Base-by-base conservation (phyloP, 768 basidiomycete genomes). In the Chlorophyllum brunneum region DNA sequence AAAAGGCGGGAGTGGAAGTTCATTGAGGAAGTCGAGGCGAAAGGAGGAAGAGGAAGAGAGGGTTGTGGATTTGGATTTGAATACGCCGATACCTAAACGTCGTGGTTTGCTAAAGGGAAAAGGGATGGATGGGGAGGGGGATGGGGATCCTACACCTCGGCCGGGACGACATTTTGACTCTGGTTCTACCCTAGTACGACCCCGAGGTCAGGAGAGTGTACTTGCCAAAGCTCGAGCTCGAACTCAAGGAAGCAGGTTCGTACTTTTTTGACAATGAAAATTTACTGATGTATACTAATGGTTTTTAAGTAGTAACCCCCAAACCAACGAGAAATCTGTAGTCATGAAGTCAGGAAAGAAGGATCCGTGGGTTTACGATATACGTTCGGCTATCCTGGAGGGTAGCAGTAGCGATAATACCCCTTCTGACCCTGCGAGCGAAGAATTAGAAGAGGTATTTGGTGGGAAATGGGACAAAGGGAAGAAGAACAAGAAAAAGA, bases 51-150 rank as follows among this genome's bases (percentile, higher is more conserved):
- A 22, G 10, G 20, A 40, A 29, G 38, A 20, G 23, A 26, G 9
- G n/a, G 24, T 36, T 8, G 7, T 38, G 11, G 30, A 45, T 22
- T 11, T 30, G 23, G 43, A 53, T 38, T 1, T 46, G 43, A 39
- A 30, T 22, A 53, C 51, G 1, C 51, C 51, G 29, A 20, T 53
- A 29, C 43, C 43, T 5, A 39, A 30, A 39, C 43, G 51, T 0
- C 51, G 30, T n/a, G 23, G 26, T 26, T 18, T n/a, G 22, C 13
- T 13, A 24, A 23, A 8, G 7, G 27, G 43, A 20, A 24, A 18
- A n/a, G n/a, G n/a, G 11, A 4, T n/a, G 22, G 37, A 29, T 7
- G 27, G 13, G 22, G 36, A 40, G 11, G 20, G 38, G 5, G 34
- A 52, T 22, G 15, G 8, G 1, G 43, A 53, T 8, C 15, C 36